Conservation (phyloP, 2,329 filamentous ascomycete genomes). For the Nemania serpens region DNA sequence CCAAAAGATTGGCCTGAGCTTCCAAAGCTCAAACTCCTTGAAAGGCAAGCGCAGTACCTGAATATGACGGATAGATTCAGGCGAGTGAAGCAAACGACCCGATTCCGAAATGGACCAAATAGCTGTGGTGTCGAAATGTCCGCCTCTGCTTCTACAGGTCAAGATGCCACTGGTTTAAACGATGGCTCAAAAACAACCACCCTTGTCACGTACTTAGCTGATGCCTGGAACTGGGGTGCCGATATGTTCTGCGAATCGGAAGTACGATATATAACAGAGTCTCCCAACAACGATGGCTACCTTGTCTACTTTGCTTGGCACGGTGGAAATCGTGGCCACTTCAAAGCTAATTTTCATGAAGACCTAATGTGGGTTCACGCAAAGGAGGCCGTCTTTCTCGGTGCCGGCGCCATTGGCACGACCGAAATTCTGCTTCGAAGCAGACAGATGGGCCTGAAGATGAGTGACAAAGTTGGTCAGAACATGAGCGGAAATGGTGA, state of each 20-base stretch:
- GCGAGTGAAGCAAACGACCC: conserved; percentile 64
- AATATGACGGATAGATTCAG: conserved; percentile 58
- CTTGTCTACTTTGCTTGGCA: conserved; percentile 69
- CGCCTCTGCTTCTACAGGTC: conserved; percentile 62
- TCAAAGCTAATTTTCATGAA: conserved; percentile 57
- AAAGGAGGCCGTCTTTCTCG: conserved; percentile 67
- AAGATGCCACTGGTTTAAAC: conserved; percentile 68
- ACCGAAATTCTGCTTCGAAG: conserved; percentile 69
- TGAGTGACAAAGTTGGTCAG: conserved; percentile 62
- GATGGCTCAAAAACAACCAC: conserved; percentile 71
- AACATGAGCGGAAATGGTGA: conserved; percentile 71
- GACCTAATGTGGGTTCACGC: conserved; percentile 72
- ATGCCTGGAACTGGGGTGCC: conserved; percentile 74
- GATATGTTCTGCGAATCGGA: conserved; percentile 74
- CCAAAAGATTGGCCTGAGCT: conserved; percentile 61
- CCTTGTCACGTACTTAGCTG: conserved; percentile 68
- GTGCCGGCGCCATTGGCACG: conserved; percentile 66
- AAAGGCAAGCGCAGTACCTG: conserved; percentile 59
- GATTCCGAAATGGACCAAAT: conserved; percentile 65
- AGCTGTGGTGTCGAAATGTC: conserved; percentile 68
- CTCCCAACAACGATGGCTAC: conserved; percentile 58
- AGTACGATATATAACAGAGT: conserved; percentile 64
- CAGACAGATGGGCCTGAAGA: conserved; percentile 59
- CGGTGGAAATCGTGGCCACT: conserved; percentile 59
- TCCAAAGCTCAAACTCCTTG: conserved; percentile 61